Evolutionary conservation across 129 eudicot species (phyloP).

Genomic region (Flaveria robusta): DNA sequence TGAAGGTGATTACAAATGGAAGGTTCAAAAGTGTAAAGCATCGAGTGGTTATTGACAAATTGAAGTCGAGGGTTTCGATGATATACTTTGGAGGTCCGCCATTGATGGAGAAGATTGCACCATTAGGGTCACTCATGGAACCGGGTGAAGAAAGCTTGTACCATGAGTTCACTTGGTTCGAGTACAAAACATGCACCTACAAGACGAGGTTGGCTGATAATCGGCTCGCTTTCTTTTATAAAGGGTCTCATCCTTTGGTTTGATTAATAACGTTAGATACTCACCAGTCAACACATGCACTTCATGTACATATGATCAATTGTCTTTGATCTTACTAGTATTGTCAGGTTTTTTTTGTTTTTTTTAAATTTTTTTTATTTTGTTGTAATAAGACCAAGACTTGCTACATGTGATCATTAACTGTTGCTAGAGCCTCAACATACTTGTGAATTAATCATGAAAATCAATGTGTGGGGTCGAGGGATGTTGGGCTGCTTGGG

Average conservation of each 20-base stretch:
- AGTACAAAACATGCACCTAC: slow-evolving; percentile 58
- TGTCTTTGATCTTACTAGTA: not conserved
- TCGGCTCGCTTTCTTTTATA: slow-evolving; percentile 40
- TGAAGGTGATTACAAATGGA: slow-evolving; percentile 74
- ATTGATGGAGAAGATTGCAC: slow-evolving; percentile 53
- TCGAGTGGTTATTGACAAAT: slow-evolving; percentile 48
- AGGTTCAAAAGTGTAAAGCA: slow-evolving; percentile 69
- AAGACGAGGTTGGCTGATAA: slow-evolving; percentile 53
- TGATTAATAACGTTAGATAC: not conserved
- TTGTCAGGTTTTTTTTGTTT: not conserved
- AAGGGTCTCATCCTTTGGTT: slow-evolving; percentile 11
- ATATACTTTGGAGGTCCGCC: slow-evolving; percentile 73
- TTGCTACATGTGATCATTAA: not conserved
- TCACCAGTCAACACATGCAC: slow-evolving; percentile 9
- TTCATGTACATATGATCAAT: slow-evolving; percentile 3
- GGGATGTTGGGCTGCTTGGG: too few species aligned
- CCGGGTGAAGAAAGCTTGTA: slow-evolving; percentile 64
- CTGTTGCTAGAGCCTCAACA: not conserved
- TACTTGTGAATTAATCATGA: too few species aligned
- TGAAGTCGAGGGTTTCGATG: slow-evolving; percentile 63
- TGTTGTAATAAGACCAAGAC: not conserved
- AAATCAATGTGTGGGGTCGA: too few species aligned
- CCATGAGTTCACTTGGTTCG: slow-evolving; percentile 69
- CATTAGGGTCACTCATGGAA: slow-evolving; percentile 51
- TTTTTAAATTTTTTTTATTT: too few species aligned